Base-by-base conservation (phyloP, 169 alveolate genomes). In the Besnoitia besnoiti region DNA sequence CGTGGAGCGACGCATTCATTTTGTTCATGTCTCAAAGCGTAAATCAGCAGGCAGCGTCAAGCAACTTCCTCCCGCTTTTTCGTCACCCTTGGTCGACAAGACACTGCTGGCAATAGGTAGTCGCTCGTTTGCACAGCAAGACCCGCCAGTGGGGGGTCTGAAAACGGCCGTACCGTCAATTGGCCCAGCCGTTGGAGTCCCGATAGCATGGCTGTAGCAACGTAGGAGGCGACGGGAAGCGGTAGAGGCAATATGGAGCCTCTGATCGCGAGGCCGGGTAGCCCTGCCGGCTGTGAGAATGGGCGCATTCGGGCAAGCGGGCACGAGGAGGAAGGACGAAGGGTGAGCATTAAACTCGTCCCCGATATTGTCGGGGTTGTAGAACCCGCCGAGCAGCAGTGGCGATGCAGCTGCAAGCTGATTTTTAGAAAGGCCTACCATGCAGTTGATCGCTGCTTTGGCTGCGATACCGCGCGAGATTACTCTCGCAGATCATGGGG, bases 331-430 rank as follows among this genome's bases (percentile, higher is more conserved):
- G 84, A 73, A 21, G 84, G 46, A 30, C 84, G 84, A 33, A 1
- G 84, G 46, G 84, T 73, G 84, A 73, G 46, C 84, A 73, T 73
- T 14, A 24, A 73, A 21, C 42, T 33, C 84, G 46, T 73, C 30
- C 84, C 84, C 24, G 44, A 73, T 39, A 21, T 73, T 39, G 84
- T 73, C 40, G 84, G 47, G 46, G 30, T 73, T 44, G 46, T 33
- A 33, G 84, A 73, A 33, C 24, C 8, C 16, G 30, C 84, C 24
- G 16, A 73, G 19, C 16, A 3, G 44, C 84, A 33, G 33, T 33
- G 46, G 5, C 44, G 46, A 14, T 30, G 30, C 40, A 44, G 84
- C 73, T 55, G 16, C 73, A 55, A 55, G 73, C 0, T 55, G 73
- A 21, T 55, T 55, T 55, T 27, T 33, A 55, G 7, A 0, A 14